Percentiles rank a stretch among this genome's conserved stretches.
Conservation (phyloP, 176 grass and related monocot species). For the Avena eriantha region DNA sequence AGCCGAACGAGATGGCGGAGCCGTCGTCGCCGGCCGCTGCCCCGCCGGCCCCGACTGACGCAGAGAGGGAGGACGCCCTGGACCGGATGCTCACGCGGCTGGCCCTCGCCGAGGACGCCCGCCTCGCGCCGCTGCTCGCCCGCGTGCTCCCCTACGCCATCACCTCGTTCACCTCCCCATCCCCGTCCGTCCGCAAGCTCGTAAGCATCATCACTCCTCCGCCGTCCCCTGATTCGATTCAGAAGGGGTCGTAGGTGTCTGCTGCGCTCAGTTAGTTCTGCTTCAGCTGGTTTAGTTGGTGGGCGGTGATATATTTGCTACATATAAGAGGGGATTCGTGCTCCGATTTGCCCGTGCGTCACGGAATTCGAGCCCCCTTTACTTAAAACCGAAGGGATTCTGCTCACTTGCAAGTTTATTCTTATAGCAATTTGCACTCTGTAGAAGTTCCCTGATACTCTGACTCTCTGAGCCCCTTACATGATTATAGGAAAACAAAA, state of each 20-base stretch:
- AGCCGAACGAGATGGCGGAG: constrained; percentile 58
- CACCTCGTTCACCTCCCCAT: constrained; percentile 77
- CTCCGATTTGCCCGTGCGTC: neutral
- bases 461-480: neutral
- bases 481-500: neutral
- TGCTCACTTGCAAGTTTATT: neutral
- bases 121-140: constrained; percentile 74
- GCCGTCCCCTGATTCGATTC: neutral
- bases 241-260: neutral
- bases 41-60: constrained; percentile 52
- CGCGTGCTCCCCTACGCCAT: constrained; percentile 86
- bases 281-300: constrained; percentile 6
- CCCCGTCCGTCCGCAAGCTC: constrained; percentile 74
- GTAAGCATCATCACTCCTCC: constrained; percentile 29
- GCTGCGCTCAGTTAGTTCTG: neutral
- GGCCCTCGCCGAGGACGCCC: constrained; percentile 80
- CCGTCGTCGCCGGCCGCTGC: constrained; percentile 28
- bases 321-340: neutral
- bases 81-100: constrained; percentile 87
- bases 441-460: neutral
- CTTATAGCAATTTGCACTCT: neutral
- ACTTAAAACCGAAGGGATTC: neutral
- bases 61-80: constrained; percentile 74
- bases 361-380: neutral
- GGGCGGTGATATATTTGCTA: neutral